phyloP scores from a whole-genome alignment of 2,329 filamentous ascomycete species.

The Penicillium nordicum region DNA sequence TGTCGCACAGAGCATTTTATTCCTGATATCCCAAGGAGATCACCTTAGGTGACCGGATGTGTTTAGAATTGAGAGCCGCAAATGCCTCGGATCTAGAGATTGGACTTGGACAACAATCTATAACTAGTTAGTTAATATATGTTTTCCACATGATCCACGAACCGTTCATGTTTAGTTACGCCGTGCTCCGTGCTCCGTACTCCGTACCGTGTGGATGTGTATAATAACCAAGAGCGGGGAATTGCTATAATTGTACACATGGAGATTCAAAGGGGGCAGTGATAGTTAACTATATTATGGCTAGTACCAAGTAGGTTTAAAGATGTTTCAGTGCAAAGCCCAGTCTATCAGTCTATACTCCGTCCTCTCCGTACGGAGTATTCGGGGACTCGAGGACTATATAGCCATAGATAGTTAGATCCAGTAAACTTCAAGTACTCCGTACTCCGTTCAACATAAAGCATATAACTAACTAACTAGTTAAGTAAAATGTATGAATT shows the following conservation, averaged over 20 bases:
- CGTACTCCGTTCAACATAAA: too few relatives aligned
- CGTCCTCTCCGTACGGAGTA: background rate
- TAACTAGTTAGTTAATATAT: too few relatives aligned
- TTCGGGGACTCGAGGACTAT: background rate
- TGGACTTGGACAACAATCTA: too few relatives aligned
- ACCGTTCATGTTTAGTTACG: background rate
- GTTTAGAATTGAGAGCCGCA: background rate
- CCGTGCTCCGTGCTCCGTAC: too few relatives aligned
- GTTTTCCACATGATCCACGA: background rate
- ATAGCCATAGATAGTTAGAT: background rate
- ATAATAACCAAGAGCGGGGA: too few relatives aligned
- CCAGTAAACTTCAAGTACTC: background rate
- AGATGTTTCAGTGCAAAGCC: background rate
- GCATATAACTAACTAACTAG: too few relatives aligned
- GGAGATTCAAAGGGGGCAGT: background rate
- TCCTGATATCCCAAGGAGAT: background rate
- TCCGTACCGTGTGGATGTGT: background rate
- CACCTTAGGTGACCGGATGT: background rate
- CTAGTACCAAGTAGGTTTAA: background rate
- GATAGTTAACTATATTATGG: too few relatives aligned
- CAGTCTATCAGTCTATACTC: background rate
- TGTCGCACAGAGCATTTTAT: background rate
- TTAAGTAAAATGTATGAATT: background rate
- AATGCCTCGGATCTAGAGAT: background rate
- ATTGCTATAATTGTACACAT: background rate